Percentiles rank a stretch among this genome's conserved stretches.
Evolutionary conservation across 257 asterid species (phyloP).

Genomic region (Solanum ossicruentum): DNA sequence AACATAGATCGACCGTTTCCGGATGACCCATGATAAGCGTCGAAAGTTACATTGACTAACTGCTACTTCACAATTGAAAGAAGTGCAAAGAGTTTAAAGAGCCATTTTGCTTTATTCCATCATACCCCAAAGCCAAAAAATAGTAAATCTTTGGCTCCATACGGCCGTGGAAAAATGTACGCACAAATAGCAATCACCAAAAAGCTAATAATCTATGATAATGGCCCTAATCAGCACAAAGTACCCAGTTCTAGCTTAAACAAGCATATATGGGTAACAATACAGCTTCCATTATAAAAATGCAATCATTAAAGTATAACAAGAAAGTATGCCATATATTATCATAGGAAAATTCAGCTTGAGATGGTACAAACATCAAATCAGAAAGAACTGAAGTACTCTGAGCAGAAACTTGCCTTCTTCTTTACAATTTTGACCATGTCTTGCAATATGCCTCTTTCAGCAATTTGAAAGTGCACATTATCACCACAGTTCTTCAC

Average conservation of each 20-base stretch:
- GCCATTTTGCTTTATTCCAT: too few relatives aligned
- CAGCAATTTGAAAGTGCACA: constrained; percentile 87
- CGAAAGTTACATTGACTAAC: too few relatives aligned
- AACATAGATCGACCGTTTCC: too few relatives aligned
- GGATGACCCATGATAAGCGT: too few relatives aligned
- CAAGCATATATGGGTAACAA: neutral
- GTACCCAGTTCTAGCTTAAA: neutral
- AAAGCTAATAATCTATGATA: neutral
- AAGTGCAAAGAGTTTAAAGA: too few relatives aligned
- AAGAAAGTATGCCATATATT: neutral
- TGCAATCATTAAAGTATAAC: neutral
- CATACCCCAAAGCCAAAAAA: too few relatives aligned
- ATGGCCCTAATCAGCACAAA: neutral
- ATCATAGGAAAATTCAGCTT: neutral
- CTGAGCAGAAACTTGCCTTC: constrained; percentile 34
- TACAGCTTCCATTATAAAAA: neutral
- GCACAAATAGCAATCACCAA: neutral
- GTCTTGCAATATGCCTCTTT: constrained; percentile 67
- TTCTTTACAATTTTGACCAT: constrained; percentile 89
- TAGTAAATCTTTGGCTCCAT: too few relatives aligned
- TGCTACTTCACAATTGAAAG: too few relatives aligned
- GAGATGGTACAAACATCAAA: neutral
- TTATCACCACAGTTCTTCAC: constrained; percentile 96
- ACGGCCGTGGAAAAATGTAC: too few relatives aligned
- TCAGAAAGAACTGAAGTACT: neutral